These are phyloP conservation scores for Penicillium sp. DNA, from an alignment of 2,329 filamentous ascomycete species.

Conservation along the genomic window DNA sequence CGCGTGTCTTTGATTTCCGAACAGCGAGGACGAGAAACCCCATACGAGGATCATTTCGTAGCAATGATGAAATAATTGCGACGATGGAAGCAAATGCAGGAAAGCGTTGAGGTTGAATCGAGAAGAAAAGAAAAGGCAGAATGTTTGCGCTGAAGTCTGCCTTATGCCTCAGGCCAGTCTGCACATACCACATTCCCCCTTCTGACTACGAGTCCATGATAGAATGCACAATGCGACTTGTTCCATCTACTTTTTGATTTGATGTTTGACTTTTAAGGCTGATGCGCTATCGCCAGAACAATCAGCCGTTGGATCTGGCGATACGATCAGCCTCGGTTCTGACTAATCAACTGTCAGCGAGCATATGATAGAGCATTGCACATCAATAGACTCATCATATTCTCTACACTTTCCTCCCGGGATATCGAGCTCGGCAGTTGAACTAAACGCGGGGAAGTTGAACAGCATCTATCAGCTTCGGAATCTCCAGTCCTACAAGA, in stretches of 20 bases:
- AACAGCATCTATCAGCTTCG: not conserved
- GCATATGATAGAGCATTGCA: not conserved
- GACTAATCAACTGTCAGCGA: conserved; percentile 4
- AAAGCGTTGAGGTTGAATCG: no score
- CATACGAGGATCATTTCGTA: no score
- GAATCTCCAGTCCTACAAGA: conserved; percentile 11
- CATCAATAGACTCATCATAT: not conserved
- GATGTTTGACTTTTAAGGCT: not conserved
- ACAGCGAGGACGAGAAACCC: no score
- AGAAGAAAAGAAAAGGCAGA: not conserved
- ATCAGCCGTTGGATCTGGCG: conserved; percentile 14
- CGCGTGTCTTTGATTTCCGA: not conserved
- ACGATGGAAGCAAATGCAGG: not conserved
- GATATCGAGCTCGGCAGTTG: not conserved
- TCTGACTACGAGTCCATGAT: not conserved
- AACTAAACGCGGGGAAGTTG: not conserved
- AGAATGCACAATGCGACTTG: no score
- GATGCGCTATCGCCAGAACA: conserved; percentile 3
- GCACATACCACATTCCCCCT: not conserved
- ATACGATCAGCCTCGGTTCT: conserved; percentile 7
- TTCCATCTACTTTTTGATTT: no score
- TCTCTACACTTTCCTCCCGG: not conserved
- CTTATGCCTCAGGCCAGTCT: not conserved
- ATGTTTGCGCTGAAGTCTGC: not conserved
- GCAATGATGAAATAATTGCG: not conserved